These are phyloP conservation scores for Saccharomyces cerevisiae DNA, from an alignment of 805 yeast species.

Conservation along the genomic window DNA sequence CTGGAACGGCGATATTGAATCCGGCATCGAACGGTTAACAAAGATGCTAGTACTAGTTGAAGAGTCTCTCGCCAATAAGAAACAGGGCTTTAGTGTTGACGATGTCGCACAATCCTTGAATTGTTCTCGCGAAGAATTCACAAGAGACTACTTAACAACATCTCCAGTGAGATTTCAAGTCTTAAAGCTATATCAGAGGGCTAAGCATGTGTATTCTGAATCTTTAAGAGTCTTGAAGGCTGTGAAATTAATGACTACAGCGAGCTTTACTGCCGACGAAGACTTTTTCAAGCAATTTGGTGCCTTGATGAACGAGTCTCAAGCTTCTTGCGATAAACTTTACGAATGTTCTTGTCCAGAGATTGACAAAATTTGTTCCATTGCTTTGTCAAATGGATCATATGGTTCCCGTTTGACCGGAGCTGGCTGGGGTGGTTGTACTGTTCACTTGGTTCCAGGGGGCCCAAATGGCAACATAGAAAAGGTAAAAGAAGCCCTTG, in stretches of 20 bases:
- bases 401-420: conserved; percentile 71
- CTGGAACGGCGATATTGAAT: conserved; percentile 43
- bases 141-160: conserved; percentile 36
- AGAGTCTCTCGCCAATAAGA: conserved; percentile 31
- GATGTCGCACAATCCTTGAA: conserved; percentile 41
- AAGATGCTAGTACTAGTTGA: conserved; percentile 40
- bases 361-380: conserved; percentile 43
- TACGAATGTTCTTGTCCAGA: conserved; percentile 51
- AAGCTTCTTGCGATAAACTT: conserved; percentile 39
- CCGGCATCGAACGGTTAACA: conserved; percentile 35
- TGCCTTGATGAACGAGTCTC: conserved; percentile 49
- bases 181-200: conserved; percentile 47
- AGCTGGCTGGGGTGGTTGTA: conserved; percentile 72
- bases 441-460: conserved; percentile 49
- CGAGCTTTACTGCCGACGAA: conserved; percentile 14
- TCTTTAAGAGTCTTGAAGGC: conserved; percentile 49
- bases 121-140: conserved; percentile 35
- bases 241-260: conserved; percentile 33
- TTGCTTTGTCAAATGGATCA: conserved; percentile 51
- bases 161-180: conserved; percentile 49
- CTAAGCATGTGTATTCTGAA: conserved; percentile 56
- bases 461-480: conserved; percentile 16
- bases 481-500: conserved; percentile 40
- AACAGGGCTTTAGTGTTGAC: conserved; percentile 43
- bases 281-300: conserved; percentile 42